phyloP scores from a whole-genome alignment of 2,329 filamentous ascomycete species.

The Phaeosphaeria sp. region DNA sequence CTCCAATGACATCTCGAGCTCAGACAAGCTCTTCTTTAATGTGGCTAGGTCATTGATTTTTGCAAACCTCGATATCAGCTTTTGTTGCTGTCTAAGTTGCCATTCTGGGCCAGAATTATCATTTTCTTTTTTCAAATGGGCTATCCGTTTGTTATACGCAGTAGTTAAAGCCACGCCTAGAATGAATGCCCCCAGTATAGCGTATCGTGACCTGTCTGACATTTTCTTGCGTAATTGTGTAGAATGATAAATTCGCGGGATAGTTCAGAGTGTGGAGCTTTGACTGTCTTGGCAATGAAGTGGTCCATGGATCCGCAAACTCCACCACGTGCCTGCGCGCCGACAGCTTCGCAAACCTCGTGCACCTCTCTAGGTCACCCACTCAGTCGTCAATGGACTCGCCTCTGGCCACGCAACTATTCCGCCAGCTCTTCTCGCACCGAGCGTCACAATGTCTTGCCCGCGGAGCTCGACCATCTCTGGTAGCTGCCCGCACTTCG shows the following conservation, averaged over 20 bases:
- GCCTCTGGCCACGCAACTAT: slow-evolving; percentile 76
- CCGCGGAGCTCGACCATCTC: slow-evolving; percentile 51
- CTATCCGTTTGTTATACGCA: slow-evolving; percentile 20
- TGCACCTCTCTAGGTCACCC: slow-evolving; percentile 11
- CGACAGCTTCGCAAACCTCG: slow-evolving; percentile 21
- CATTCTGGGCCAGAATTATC: slow-evolving; percentile 16
- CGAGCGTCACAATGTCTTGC: slow-evolving; percentile 61
- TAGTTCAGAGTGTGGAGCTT: slow-evolving; percentile 26
- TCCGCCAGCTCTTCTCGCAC: slow-evolving; percentile 84
- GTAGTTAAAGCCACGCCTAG: slow-evolving; percentile 74
- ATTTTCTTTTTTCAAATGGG: slow-evolving; percentile 25
- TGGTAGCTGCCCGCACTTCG: slow-evolving; percentile 47
- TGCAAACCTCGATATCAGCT: slow-evolving; percentile 26
- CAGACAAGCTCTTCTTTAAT: slow-evolving; percentile 30
- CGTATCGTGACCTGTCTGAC: slow-evolving; percentile 57
- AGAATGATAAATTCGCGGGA: slow-evolving; percentile 1
- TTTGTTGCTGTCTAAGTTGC: slow-evolving; percentile 28
- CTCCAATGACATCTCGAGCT: slow-evolving; percentile 20
- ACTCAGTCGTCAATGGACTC: slow-evolving; percentile 74
- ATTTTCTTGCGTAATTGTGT: slow-evolving; percentile 22
- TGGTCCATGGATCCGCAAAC: slow-evolving; percentile 18
- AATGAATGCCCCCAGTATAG: slow-evolving; percentile 74
- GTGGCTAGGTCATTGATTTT: slow-evolving; percentile 32
- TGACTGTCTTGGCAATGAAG: slow-evolving; percentile 37
- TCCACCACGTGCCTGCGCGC: slow-evolving; percentile 32